A percentile compares a stretch with the other conserved stretches of the same genome.
Conservation (phyloP, 257 asterid genomes). For the Solanum lycopersicoides region DNA sequence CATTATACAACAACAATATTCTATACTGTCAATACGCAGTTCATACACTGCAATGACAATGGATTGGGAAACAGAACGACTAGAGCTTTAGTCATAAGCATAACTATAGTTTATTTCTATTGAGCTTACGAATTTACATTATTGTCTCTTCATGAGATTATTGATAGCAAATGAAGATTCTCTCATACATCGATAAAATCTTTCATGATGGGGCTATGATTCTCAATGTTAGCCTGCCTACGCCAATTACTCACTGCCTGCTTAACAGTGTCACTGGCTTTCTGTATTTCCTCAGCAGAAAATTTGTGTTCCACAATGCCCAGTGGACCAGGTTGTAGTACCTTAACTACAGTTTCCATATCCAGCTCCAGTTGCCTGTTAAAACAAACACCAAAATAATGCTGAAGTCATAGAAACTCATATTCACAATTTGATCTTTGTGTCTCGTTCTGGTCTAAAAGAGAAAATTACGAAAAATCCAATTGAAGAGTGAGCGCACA, state of each 20-base stretch:
- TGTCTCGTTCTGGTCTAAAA: not conserved
- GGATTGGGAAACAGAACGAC: not conserved
- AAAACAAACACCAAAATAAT: not conserved
- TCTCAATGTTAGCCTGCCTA: constrained; percentile 45
- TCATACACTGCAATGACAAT: not conserved
- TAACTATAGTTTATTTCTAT: not conserved
- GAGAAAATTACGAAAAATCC: not conserved
- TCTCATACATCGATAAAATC: constrained; percentile 42
- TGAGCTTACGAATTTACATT: not conserved
- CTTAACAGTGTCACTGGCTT: constrained; percentile 51
- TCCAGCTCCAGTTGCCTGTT: constrained; percentile 81
- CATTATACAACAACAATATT: not conserved
- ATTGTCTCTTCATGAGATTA: not conserved
- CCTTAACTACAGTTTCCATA: constrained; percentile 79
- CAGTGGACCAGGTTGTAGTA: constrained; percentile 86
- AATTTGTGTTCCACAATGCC: constrained; percentile 90
- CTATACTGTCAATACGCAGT: not conserved
- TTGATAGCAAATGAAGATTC: not conserved
- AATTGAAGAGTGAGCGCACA: not conserved
- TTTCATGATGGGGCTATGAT: constrained; percentile 55
- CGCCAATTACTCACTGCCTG: constrained; percentile 71
- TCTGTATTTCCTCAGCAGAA: constrained; percentile 57
- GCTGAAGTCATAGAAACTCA: not conserved
- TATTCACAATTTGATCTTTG: not conserved
- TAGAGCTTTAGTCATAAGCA: not conserved